These are phyloP conservation scores for Cordyceps javanica DNA, from an alignment of 2,329 filamentous ascomycete species.

Conservation along the genomic window DNA sequence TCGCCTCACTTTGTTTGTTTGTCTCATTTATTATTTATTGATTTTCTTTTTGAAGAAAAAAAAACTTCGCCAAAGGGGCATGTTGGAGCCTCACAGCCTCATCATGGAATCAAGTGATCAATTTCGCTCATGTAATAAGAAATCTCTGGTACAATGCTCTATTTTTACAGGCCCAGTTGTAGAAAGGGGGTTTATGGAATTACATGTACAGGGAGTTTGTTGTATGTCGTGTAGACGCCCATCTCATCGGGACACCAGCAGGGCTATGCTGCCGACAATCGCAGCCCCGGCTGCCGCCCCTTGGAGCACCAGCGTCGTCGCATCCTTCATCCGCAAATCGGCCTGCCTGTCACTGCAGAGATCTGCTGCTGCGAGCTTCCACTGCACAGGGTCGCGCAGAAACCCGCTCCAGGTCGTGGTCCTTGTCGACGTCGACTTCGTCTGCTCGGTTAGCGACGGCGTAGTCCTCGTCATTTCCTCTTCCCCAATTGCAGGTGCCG, in stretches of 20 bases:
- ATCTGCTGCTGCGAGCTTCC: slow-evolving; percentile 47
- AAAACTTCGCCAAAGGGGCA: background rate
- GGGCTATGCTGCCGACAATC: slow-evolving; percentile 47
- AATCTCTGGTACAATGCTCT: slow-evolving; percentile 3
- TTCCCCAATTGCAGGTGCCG: no score
- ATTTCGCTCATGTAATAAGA: slow-evolving; percentile 3
- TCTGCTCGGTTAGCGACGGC: background rate
- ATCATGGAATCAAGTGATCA: background rate
- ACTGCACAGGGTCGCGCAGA: slow-evolving; percentile 35
- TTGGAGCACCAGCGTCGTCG: slow-evolving; percentile 64
- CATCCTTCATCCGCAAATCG: slow-evolving; percentile 60
- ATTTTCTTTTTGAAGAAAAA: no score
- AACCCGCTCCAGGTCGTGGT: slow-evolving; percentile 36
- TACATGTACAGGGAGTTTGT: background rate
- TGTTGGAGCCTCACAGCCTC: background rate
- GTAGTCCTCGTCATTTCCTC: background rate
- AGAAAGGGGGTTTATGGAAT: background rate
- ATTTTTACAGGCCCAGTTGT: slow-evolving; percentile 3
- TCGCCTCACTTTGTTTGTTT: background rate
- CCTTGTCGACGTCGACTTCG: background rate
- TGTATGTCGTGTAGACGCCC: background rate
- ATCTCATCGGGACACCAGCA: slow-evolving; percentile 41
- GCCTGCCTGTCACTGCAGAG: slow-evolving; percentile 61
- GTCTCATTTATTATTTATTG: background rate
- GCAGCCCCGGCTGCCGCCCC: slow-evolving; percentile 61